A percentile compares a stretch with the other conserved stretches of the same genome.
Evolutionary conservation across 169 alveolate genomes (phyloP).

Genomic region (Eimeria acervulina): DNA sequence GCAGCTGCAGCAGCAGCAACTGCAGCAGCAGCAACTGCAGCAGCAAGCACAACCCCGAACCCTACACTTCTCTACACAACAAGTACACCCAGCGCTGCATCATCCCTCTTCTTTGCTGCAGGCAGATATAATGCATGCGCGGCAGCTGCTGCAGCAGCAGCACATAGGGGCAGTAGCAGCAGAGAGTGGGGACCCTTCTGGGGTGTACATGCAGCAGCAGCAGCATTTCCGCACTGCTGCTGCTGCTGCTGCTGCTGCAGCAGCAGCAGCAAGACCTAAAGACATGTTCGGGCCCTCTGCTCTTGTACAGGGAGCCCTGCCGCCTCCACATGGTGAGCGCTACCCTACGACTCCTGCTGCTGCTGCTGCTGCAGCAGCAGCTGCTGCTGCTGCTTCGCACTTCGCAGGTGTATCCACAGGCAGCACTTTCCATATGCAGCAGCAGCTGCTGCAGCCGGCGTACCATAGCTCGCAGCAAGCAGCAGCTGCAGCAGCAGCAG

Average conservation of each 20-base stretch:
- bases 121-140: conserved; percentile 41
- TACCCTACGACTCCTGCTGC: not conserved
- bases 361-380: conserved; percentile 2
- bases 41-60: conserved; percentile 19
- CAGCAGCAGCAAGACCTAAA: not conserved
- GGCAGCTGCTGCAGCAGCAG: conserved; percentile 15
- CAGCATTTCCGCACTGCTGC: too few species aligned
- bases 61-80: not conserved
- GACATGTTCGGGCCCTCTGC: conserved; percentile 5
- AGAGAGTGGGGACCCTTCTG: too few species aligned
- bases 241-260: too few species aligned
- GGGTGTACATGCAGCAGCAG: too few species aligned
- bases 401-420: conserved; percentile 13
- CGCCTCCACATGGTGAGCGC: not conserved
- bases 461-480: conserved; percentile 16
- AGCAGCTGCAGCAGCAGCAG: too few species aligned
- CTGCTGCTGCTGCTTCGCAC: conserved; percentile 28
- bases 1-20: conserved; percentile 56
- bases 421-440: conserved; percentile 24
- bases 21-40: conserved; percentile 39
- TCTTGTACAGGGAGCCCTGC: conserved; percentile 27
- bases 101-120: not conserved
- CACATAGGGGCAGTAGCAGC: not conserved
- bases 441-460: conserved; percentile 60
- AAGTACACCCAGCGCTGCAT: conserved; percentile 52